Evolutionary conservation across 2,329 filamentous ascomycete genomes (phyloP).

Genomic region (Phialophora macrospora): DNA sequence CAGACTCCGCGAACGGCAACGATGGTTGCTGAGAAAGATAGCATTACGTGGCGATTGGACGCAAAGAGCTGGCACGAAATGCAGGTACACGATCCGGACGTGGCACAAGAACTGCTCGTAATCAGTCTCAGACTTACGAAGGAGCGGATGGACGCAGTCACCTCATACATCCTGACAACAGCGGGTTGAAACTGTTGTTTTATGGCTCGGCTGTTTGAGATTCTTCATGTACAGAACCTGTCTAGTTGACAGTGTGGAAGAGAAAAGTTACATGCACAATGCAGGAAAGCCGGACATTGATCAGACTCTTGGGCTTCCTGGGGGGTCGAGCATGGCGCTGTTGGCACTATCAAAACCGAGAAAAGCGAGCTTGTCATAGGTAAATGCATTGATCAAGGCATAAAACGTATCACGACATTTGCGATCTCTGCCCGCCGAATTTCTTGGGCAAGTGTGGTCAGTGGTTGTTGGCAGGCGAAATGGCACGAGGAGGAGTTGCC

Average conservation of each 20-base stretch:
- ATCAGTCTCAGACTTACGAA: constrained; percentile 92
- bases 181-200: constrained; percentile 23
- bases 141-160: constrained; percentile 81
- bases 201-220: neutral
- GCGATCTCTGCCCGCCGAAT: neutral
- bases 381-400: neutral
- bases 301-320: neutral
- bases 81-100: constrained; percentile 72
- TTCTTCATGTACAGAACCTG: neutral
- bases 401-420: neutral
- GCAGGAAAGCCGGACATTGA: neutral
- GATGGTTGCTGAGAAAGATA: constrained; percentile 79
- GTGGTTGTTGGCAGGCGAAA: neutral
- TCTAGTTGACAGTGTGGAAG: neutral
- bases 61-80: constrained; percentile 72
- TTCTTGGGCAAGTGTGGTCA: neutral
- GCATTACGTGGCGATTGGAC: constrained; percentile 81
- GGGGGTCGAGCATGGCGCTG: neutral
- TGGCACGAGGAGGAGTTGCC: neutral
- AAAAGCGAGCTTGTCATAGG: neutral
- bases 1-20: constrained; percentile 87
- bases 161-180: constrained; percentile 53
- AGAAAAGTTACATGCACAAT: neutral
- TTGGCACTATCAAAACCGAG: neutral
- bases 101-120: constrained; percentile 81